Evolutionary conservation across 306 rosid species (phyloP).

Genomic region (Macrotyloma uniflorum): DNA sequence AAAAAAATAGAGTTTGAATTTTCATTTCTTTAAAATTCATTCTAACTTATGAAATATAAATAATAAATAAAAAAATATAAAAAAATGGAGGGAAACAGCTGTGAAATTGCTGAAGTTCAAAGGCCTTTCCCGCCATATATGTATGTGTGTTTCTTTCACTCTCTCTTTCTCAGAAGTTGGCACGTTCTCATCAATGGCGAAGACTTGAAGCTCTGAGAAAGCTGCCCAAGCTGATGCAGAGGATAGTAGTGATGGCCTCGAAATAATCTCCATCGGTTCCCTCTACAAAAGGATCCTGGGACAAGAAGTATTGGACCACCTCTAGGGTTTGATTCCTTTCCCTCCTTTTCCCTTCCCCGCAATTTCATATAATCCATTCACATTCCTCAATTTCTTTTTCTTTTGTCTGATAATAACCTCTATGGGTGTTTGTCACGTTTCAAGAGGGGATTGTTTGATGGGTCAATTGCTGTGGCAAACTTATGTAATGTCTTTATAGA

Average conservation of each 20-base stretch:
- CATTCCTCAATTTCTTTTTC: no score
- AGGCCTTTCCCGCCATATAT: no score
- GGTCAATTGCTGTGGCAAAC: neutral
- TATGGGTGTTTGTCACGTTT: slow-evolving; percentile 4
- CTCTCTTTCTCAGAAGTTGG: neutral
- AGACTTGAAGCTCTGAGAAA: slow-evolving; percentile 35
- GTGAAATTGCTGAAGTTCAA: no score
- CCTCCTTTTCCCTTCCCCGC: slow-evolving; percentile 13
- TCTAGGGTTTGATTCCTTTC: slow-evolving; percentile 92
- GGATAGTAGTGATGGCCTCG: slow-evolving; percentile 60
- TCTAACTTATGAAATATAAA: no score
- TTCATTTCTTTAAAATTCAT: no score
- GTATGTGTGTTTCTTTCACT: no score
- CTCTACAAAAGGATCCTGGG: slow-evolving; percentile 79
- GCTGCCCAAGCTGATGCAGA: slow-evolving; percentile 25
- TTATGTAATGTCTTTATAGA: neutral
- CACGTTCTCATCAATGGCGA: slow-evolving; percentile 33
- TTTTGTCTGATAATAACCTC: no score
- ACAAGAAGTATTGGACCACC: slow-evolving; percentile 93
- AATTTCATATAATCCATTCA: neutral
- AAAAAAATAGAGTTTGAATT: no score
- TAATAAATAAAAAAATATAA: no score
- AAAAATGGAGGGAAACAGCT: no score
- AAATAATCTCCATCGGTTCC: slow-evolving; percentile 77
- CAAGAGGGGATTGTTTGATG: neutral